Conservation (phyloP, 495 filamentous ascomycete species). For the Margaritispora aquatica region DNA sequence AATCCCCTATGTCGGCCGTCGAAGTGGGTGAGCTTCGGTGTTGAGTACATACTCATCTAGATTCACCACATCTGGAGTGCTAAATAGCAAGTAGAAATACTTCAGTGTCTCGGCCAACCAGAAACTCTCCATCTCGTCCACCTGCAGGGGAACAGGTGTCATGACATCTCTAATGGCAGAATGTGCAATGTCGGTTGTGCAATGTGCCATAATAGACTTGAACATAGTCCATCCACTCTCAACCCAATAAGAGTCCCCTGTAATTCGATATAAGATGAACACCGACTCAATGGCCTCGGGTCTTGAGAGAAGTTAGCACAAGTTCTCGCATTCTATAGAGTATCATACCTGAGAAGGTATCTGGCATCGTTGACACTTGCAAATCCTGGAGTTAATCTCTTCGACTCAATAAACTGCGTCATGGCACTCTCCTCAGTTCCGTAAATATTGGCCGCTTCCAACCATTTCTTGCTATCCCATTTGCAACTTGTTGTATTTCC, state of each 20-base stretch:
- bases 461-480: slow-evolving; percentile 67
- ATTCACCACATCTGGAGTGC: slow-evolving; percentile 57
- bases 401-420: slow-evolving; percentile 1
- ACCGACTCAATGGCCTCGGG: slow-evolving; percentile 63
- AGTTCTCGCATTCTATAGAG: neutral
- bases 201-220: slow-evolving; percentile 34
- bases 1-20: neutral
- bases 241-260: slow-evolving; percentile 44
- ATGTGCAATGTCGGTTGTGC: slow-evolving; percentile 38
- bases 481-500: slow-evolving; percentile 54
- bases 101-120: slow-evolving; percentile 81
- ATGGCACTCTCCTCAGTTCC: neutral
- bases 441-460: slow-evolving; percentile 42
- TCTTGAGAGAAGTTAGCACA: slow-evolving; percentile 20
- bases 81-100: slow-evolving; percentile 90
- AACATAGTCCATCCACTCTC: slow-evolving; percentile 59
- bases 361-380: slow-evolving; percentile 14
- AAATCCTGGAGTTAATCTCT: slow-evolving; percentile 17
- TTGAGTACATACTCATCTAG: slow-evolving; percentile 42
- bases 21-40: slow-evolving; percentile 3
- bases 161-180: slow-evolving; percentile 35
- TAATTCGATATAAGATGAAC: slow-evolving; percentile 54
- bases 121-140: slow-evolving; percentile 55
- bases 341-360: slow-evolving; percentile 18
- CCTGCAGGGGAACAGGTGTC: slow-evolving; percentile 24